Conservation (phyloP, 2,329 filamentous ascomycete genomes). For the Nothophaeocryptopus gaeumannii region DNA sequence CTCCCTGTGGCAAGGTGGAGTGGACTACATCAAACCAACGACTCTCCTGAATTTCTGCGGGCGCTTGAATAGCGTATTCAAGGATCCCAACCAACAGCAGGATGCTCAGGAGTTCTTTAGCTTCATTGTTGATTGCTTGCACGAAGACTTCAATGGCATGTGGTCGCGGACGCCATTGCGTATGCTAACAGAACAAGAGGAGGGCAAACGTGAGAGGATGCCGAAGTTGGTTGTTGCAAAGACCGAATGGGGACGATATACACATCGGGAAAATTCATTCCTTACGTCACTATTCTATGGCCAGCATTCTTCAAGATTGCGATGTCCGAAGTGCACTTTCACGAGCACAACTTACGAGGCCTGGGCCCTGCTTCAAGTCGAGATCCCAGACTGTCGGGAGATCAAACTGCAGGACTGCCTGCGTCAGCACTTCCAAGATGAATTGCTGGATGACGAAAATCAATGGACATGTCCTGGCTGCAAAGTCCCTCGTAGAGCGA, state of each 20-base stretch:
- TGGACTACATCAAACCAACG: slow-evolving; percentile 44
- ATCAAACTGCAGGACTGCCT: slow-evolving; percentile 67
- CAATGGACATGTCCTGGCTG: slow-evolving; percentile 73
- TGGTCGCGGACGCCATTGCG: slow-evolving; percentile 59
- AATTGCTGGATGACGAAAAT: slow-evolving; percentile 65
- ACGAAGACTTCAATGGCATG: slow-evolving; percentile 77
- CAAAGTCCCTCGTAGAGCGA: slow-evolving; percentile 63
- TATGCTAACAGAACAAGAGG: slow-evolving; percentile 58
- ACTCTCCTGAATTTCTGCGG: slow-evolving; percentile 60
- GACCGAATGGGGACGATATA: slow-evolving; percentile 72
- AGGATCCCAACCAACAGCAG: slow-evolving; percentile 63
- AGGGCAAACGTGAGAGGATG: slow-evolving; percentile 59
- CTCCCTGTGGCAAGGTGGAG: slow-evolving; percentile 61
- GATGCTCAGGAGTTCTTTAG: slow-evolving; percentile 88
- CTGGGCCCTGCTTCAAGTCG: slow-evolving; percentile 69
- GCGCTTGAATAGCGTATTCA: slow-evolving; percentile 61
- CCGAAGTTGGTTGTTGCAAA: slow-evolving; percentile 63
- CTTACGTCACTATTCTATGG: slow-evolving; percentile 78
- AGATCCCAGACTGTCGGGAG: slow-evolving; percentile 62
- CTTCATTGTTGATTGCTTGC: slow-evolving; percentile 75
- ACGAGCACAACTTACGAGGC: slow-evolving; percentile 67
- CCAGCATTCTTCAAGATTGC: slow-evolving; percentile 61
- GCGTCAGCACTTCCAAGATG: slow-evolving; percentile 65
- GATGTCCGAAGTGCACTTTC: slow-evolving; percentile 59
- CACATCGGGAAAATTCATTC: slow-evolving; percentile 71